Evolutionary conservation across 495 filamentous ascomycete genomes (phyloP).

Genomic region (Hypomontagnella monticulosa): DNA sequence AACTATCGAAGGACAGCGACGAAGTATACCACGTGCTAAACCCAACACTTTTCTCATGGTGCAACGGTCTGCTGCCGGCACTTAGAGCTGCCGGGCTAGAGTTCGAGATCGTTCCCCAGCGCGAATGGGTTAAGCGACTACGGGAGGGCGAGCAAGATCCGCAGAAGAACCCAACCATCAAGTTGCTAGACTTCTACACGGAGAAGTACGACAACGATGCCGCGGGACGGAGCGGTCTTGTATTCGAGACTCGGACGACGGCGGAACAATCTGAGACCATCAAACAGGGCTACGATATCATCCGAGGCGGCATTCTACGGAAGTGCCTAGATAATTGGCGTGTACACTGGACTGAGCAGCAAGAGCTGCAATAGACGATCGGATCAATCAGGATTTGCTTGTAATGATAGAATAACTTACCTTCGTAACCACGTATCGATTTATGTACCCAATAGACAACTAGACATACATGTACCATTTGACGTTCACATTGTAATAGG

Average conservation of each 20-base stretch:
- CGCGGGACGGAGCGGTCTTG: constrained; percentile 34
- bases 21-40: constrained; percentile 66
- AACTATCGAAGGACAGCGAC: constrained; percentile 11
- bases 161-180: constrained; percentile 66
- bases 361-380: not conserved
- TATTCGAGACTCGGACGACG: constrained; percentile 38
- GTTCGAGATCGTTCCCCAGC: constrained; percentile 58
- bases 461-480: too few relatives aligned
- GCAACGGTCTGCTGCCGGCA: constrained; percentile 55
- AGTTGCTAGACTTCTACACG: constrained; percentile 66
- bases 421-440: too few relatives aligned
- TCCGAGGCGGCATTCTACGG: constrained; percentile 40
- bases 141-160: constrained; percentile 54
- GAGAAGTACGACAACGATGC: constrained; percentile 56
- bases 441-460: too few relatives aligned
- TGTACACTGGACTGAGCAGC: constrained; percentile 6
- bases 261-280: constrained; percentile 33
- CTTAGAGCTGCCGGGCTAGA: constrained; percentile 52
- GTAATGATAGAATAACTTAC: too few relatives aligned
- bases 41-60: constrained; percentile 62
- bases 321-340: constrained; percentile 44
- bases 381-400: too few relatives aligned
- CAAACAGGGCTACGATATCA: constrained; percentile 34
- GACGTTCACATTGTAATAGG: too few relatives aligned
- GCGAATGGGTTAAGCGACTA: constrained; percentile 61